Percentiles rank a stretch among this genome's conserved stretches.
Evolutionary conservation across 495 filamentous ascomycete species (phyloP).

Genomic region (Tuber indicum): DNA sequence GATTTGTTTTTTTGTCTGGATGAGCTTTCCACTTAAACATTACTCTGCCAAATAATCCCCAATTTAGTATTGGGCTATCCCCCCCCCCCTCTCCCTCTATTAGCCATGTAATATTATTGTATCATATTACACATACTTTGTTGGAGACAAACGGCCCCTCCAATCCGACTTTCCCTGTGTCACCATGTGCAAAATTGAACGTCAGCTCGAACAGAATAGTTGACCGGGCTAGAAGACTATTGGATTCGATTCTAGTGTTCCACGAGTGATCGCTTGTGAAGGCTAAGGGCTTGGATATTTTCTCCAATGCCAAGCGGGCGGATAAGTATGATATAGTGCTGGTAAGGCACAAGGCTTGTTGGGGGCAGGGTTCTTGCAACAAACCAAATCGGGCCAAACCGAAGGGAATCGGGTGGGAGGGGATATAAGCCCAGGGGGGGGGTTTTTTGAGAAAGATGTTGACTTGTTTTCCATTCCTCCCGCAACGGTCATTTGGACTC

Average conservation of each 20-base stretch:
- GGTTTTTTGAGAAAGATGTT: neutral
- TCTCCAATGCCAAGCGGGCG: too few species aligned
- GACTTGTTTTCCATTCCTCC: neutral
- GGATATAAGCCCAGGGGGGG: neutral
- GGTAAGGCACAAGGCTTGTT: neutral
- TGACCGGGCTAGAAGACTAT: neutral
- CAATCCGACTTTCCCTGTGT: neutral
- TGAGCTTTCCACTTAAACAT: too few species aligned
- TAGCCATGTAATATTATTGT: too few species aligned
- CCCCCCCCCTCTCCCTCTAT: neutral
- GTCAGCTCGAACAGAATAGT: neutral
- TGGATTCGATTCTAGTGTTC: neutral
- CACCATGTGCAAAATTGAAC: neutral
- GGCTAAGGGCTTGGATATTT: neutral
- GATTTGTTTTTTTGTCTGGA: too few species aligned
- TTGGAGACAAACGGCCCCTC: too few species aligned
- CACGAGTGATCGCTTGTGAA: neutral
- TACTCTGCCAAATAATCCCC: too few species aligned
- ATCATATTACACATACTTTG: too few species aligned
- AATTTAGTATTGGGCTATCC: neutral
- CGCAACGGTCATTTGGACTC: neutral
- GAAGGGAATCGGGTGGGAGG: neutral
- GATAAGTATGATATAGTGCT: neutral
- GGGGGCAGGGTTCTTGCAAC: neutral
- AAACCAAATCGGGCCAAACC: neutral